Conservation (phyloP, 139 green algal genomes). For the Tetratostichococcus sp. region DNA sequence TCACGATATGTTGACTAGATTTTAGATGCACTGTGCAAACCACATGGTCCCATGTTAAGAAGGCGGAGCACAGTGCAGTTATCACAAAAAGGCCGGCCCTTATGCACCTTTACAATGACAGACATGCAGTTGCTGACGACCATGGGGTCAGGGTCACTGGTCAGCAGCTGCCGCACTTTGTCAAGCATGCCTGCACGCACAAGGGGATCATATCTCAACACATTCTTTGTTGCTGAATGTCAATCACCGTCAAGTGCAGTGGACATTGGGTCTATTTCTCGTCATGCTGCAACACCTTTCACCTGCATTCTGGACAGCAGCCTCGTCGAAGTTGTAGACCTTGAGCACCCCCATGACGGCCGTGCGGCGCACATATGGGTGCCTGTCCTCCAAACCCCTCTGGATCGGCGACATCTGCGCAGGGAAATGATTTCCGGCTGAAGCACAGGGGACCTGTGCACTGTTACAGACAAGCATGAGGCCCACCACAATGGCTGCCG, state of each 20-base stretch:
- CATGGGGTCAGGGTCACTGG: constrained; percentile 69
- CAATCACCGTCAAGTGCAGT: not conserved
- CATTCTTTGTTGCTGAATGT: no score
- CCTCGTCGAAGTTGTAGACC: constrained; percentile 49
- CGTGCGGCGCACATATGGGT: constrained; percentile 84
- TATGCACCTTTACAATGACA: constrained; percentile 55
- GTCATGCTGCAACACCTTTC: no score
- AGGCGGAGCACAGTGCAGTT: no score
- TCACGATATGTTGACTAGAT: not conserved
- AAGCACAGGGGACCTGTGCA: no score
- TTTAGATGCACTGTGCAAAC: no score
- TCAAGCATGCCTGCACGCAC: constrained; percentile 57
- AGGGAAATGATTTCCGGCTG: not conserved
- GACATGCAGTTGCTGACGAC: constrained; percentile 88
- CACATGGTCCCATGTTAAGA: no score
- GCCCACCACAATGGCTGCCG: no score
- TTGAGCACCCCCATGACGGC: constrained; percentile 92
- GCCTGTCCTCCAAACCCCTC: constrained; percentile 62
- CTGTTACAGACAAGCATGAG: no score
- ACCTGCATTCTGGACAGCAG: constrained; percentile 42
- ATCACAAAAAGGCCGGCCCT: no score
- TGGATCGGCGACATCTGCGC: constrained; percentile 55
- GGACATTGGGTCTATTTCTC: no score
- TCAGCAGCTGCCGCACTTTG: constrained; percentile 59
- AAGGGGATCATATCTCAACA: no score